Evolutionary conservation across 2,329 filamentous ascomycete species (phyloP).

Genomic region (Ophiostoma angusticollis): DNA sequence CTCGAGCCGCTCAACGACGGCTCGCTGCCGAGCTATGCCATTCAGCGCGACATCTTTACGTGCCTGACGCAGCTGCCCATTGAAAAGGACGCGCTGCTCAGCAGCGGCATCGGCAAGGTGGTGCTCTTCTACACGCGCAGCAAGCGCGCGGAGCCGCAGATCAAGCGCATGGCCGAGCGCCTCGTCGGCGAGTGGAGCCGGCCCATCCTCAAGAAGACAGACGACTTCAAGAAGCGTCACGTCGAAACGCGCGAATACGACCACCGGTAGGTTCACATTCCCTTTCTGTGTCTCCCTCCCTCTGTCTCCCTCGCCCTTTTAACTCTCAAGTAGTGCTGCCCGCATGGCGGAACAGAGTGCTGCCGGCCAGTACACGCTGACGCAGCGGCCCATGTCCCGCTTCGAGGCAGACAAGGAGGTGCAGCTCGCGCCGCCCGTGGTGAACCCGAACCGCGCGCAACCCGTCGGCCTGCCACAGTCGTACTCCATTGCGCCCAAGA

Average conservation of each 20-base stretch:
- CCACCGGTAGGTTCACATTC: conserved; percentile 47
- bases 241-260: conserved; percentile 52
- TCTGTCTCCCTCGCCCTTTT: conserved; percentile 7
- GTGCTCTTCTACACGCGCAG: conserved; percentile 95
- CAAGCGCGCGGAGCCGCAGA: conserved; percentile 72
- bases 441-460: conserved; percentile 42
- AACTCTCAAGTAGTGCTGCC: conserved; percentile 30
- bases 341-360: conserved; percentile 32
- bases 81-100: conserved; percentile 78
- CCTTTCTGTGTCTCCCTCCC: not conserved
- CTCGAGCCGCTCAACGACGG: conserved; percentile 91
- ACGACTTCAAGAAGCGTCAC: conserved; percentile 82
- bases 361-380: conserved; percentile 33
- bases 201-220: conserved; percentile 83
- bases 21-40: conserved; percentile 88
- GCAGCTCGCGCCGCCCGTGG: conserved; percentile 41
- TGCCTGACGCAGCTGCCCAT: conserved; percentile 71
- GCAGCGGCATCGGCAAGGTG: conserved; percentile 90
- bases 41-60: conserved; percentile 85
- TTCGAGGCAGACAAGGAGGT: conserved; percentile 43
- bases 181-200: conserved; percentile 93
- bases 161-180: conserved; percentile 88
- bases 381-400: conserved; percentile 31
- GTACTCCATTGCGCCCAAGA: conserved; percentile 48
- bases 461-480: conserved; percentile 40